These are phyloP conservation scores for Fusarium hainanense DNA, from an alignment of 2,329 filamentous ascomycete species.

Conservation along the genomic window DNA sequence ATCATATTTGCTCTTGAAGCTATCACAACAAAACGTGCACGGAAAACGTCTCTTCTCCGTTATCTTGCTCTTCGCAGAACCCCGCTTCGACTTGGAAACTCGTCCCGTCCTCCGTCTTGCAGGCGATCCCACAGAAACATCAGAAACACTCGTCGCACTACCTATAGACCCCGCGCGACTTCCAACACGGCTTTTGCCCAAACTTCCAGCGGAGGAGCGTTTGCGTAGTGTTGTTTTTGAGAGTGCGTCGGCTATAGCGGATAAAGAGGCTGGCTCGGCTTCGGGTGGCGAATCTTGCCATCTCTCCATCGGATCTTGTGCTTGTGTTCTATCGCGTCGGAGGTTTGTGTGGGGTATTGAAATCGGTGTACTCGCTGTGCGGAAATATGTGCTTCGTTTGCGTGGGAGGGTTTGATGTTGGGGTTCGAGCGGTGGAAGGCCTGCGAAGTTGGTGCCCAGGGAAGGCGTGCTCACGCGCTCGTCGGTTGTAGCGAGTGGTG, in stretches of 20 bases:
- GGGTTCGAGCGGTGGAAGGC: background rate
- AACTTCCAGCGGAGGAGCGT: conserved; percentile 25
- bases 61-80: conserved; percentile 2
- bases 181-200: conserved; percentile 6
- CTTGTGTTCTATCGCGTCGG: background rate
- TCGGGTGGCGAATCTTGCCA: conserved; percentile 43
- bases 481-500: background rate
- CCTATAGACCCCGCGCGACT: conserved; percentile 33
- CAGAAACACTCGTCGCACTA: conserved; percentile 36
- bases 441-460: background rate
- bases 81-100: conserved; percentile 19
- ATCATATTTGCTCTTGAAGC: conserved; percentile 44
- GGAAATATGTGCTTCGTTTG: conserved; percentile 24
- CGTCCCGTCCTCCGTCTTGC: conserved; percentile 6
- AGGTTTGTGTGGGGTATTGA: conserved; percentile 3
- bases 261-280: conserved; percentile 36
- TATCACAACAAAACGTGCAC: conserved; percentile 42
- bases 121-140: conserved; percentile 12
- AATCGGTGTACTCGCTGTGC: conserved; percentile 1
- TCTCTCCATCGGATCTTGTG: conserved; percentile 35
- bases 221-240: conserved; percentile 10
- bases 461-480: background rate
- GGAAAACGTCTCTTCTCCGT: conserved; percentile 23
- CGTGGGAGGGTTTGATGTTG: conserved; percentile 19
- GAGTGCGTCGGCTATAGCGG: conserved; percentile 35